Percentiles rank a stretch among this genome's conserved stretches.
Conservation (phyloP, 192 early-diverging fungal genomes). For the Chytriomyces hyalinus region DNA sequence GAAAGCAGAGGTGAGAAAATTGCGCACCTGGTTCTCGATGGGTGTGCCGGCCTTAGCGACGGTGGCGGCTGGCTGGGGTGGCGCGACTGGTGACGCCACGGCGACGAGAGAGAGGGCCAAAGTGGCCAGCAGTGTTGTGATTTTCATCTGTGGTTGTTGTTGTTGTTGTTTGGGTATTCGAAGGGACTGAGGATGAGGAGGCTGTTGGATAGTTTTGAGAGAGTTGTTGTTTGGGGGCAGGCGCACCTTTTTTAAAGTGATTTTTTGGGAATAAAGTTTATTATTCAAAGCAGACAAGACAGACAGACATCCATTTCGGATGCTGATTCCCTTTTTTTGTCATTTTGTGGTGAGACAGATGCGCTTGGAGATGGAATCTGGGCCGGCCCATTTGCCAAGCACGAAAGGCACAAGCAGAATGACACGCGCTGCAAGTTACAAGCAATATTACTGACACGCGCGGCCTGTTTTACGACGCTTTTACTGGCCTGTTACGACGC, state of each 20-base stretch:
- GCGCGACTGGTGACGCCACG: background rate
- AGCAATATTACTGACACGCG: too few species aligned
- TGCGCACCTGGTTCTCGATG: slow-evolving; percentile 32
- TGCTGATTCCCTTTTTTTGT: too few species aligned
- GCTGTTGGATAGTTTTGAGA: background rate
- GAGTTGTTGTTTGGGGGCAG: background rate
- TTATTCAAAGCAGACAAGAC: too few species aligned
- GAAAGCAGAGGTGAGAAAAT: background rate
- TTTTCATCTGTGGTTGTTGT: background rate
- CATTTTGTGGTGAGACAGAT: too few species aligned
- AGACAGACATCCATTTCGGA: too few species aligned
- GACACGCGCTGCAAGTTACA: too few species aligned
- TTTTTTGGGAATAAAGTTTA: background rate
- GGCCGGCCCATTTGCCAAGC: too few species aligned
- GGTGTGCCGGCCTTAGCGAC: slow-evolving; percentile 23
- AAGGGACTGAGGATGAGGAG: background rate
- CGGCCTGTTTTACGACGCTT: too few species aligned
- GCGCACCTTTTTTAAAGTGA: background rate
- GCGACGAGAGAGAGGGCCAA: background rate
- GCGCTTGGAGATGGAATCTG: too few species aligned
- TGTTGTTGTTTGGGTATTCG: background rate
- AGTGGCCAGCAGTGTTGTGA: background rate
- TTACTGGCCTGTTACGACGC: too few species aligned
- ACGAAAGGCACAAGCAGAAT: too few species aligned
- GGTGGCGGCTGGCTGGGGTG: background rate